Base-by-base conservation (phyloP, 805 yeast genomes). In the Candida mattraensis region DNA sequence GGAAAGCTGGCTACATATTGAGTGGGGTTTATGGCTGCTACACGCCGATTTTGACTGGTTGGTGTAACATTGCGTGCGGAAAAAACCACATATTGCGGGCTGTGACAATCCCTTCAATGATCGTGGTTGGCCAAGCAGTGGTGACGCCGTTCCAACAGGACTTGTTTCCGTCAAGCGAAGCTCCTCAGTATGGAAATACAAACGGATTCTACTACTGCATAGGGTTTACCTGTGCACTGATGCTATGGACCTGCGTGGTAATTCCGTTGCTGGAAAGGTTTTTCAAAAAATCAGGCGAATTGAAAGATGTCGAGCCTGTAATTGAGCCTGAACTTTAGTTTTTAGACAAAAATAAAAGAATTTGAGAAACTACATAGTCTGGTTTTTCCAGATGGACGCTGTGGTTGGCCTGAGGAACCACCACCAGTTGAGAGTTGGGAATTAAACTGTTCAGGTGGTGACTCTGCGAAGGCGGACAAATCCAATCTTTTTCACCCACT, bases 61-160 rank as follows among this genome's bases (percentile, higher is more conserved):
- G 84, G 83, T 81, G 81, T 3, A 78, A 78, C 46, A 62, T 74
- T 30, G 74, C 76, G 1, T 74, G 80, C 42, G 48, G 49, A 10
- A 47, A 46, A 11, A 45, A 50, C 33, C 56, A 51, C 15, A 41
- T 44, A 19, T 34, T 55, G 22, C 42, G 60, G 33, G 58, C 60
- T 5, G 42, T 52, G 15, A 47, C 58, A 3, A 38, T 53, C 14
- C 50, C 60, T 4, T 42, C 51, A 13, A 52, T 52, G 58, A 44
- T 52, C 31, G 54, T 50, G 12, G 40, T 56, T 13, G 52, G 54
- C 7, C 44, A 34, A 26, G 42, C 47, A 22, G 54, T 58, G 18
- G 48, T 50, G 25, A 57, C 56, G 17, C 56, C 59, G 23, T 57
- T 40, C 36, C 63, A 60, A 32, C 54, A 54, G 27, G 42, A 54